Evolutionary conservation across 129 eudicot genomes (phyloP).

Genomic region (Centrapalus pauciflorus): DNA sequence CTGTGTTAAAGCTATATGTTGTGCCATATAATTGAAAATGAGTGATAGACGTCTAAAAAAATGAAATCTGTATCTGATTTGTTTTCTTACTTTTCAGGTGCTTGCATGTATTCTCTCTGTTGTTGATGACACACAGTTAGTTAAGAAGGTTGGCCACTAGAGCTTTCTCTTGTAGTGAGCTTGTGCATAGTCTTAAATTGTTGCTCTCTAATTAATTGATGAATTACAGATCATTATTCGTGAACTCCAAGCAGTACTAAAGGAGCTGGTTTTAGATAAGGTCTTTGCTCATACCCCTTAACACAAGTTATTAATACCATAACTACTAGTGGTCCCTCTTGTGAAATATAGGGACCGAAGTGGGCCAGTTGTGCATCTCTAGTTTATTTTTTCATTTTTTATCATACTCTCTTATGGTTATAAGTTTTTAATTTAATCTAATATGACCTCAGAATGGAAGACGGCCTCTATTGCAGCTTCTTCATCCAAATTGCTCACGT

Average conservation of each 20-base stretch:
- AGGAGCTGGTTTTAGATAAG: slow-evolving; percentile 79
- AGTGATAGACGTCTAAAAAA: too few relatives aligned
- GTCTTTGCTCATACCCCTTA: slow-evolving; percentile 25
- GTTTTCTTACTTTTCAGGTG: slow-evolving; percentile 40
- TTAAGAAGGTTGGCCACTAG: slow-evolving; percentile 54
- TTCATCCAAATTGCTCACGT: slow-evolving; percentile 79
- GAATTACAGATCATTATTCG: slow-evolving; percentile 55
- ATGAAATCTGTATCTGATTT: too few relatives aligned
- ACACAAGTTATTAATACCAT: background rate
- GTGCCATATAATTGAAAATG: background rate
- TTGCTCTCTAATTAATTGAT: background rate
- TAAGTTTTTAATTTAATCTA: background rate
- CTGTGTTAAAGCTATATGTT: background rate
- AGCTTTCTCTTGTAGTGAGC: background rate
- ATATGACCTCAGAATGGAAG: slow-evolving; percentile 52
- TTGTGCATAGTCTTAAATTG: background rate
- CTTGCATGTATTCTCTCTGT: slow-evolving; percentile 65
- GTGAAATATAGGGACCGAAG: too few relatives aligned
- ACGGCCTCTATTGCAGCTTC: slow-evolving; percentile 80
- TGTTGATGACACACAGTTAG: slow-evolving; percentile 92
- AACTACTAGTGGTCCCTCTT: background rate
- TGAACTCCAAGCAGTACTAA: slow-evolving; percentile 57
- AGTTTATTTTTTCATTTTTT: too few relatives aligned
- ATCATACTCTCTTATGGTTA: background rate
- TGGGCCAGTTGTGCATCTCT: too few relatives aligned